Evolutionary conservation across 768 basidiomycete genomes (phyloP), one percentile per base, ranked within the genome.

Genomic region (Pleurotus citrinopileatus): DNA sequence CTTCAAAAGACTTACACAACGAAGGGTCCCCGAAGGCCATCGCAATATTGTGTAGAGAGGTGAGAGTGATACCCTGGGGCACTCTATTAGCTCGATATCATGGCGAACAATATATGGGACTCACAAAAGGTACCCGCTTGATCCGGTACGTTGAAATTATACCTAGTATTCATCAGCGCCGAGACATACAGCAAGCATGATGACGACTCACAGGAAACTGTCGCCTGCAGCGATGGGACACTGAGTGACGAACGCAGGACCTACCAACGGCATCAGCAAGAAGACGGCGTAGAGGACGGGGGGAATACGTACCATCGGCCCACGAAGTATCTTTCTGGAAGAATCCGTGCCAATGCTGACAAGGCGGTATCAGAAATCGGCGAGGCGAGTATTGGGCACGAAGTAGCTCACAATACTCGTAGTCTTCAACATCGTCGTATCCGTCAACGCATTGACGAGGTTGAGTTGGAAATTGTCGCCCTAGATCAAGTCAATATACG

Each of bases 331-430:
- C 64, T 15, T 67, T 54, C 57, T 80, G 78, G 55, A 73, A 75
- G 6, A 80, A 28, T 6, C 79, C 79, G 53, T 80, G 79, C 79
- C 79, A 80, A 45, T 75, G 74, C 63, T 65, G 52, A 2, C 17
- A 46, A 46, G 9, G 6, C 23, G 19, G 3, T 6, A 26, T 26
- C 28, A 42, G 9, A 10, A 13, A 46, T 46, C 17, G 12, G 10
- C 22, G 44, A 8, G 19, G 7, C 23, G 20, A 12, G 7, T 8
- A 46, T 13, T 15, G 13, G 2, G 32, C 23, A 9, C 23, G 7
- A 4, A 25, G 6, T 1, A 15, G 59, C 77, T 56, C 40, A 82
- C 82, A 27, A 84, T 74, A 27, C 74, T 78, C 8, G 83, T 84
- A 4, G 65, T 68, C 37, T 70, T 71, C 26, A 74, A 56, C 82